Evolutionary conservation across 1,139 yeast species (phyloP).

Genomic region (Pichia sp.): DNA sequence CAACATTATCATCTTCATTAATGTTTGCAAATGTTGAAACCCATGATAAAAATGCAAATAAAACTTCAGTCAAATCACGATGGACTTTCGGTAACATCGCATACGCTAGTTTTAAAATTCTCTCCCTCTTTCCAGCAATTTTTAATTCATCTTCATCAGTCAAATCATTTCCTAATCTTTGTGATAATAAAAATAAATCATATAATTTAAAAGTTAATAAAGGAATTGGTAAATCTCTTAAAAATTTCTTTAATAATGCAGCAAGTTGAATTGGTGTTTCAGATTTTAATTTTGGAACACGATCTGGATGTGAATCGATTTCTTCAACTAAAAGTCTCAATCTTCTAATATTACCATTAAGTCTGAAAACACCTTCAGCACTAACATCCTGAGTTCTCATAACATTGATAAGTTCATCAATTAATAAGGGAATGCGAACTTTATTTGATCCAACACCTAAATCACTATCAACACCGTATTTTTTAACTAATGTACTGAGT

Average conservation of each 20-base stretch:
- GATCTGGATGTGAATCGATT: conserved; percentile 65
- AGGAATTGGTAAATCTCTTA: conserved; percentile 91
- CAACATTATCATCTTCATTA: conserved; percentile 75
- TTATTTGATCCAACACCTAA: conserved; percentile 82
- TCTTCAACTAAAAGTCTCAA: conserved; percentile 68
- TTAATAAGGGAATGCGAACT: conserved; percentile 74
- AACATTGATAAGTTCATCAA: conserved; percentile 81
- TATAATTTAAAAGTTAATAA: conserved; percentile 71
- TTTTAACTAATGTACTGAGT: conserved; percentile 60
- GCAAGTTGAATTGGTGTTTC: conserved; percentile 93
- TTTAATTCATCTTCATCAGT: conserved; percentile 28
- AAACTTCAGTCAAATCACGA: conserved; percentile 81
- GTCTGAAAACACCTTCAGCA: conserved; percentile 92
- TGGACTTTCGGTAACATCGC: conserved; percentile 77
- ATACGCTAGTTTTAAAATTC: conserved; percentile 64
- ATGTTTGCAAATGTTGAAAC: conserved; percentile 91
- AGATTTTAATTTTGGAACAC: conserved; percentile 62
- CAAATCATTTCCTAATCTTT: conserved; percentile 32
- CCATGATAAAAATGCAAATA: conserved; percentile 86
- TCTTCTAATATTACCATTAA: conserved; percentile 89
- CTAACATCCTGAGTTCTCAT: conserved; percentile 92
- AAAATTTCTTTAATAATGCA: conserved; percentile 84
- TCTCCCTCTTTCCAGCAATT: conserved; percentile 36
- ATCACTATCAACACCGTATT: conserved; percentile 81
- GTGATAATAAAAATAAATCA: conserved; percentile 77